A percentile compares a stretch with the other conserved stretches of the same genome.
phyloP scores from a whole-genome alignment of 345 rosid genomes.

The Salix viminalis region DNA sequence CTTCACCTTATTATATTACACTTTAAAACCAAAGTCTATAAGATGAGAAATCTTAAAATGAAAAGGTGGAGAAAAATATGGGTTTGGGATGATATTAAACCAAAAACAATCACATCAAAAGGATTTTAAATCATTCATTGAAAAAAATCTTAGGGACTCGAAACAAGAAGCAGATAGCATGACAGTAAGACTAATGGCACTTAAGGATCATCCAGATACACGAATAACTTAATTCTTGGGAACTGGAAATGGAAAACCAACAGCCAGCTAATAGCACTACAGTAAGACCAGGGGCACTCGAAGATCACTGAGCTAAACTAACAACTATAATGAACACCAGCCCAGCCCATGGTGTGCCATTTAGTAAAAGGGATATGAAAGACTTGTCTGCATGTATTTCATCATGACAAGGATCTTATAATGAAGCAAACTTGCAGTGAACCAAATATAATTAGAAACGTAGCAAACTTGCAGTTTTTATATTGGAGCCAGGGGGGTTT shows the following conservation, averaged over 20 bases:
- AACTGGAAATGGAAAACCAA: neutral
- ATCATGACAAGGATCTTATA: neutral
- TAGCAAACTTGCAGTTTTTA: neutral
- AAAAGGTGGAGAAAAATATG: neutral
- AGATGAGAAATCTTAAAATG: neutral
- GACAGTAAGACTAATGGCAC: neutral
- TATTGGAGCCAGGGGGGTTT: neutral
- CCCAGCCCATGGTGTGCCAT: neutral
- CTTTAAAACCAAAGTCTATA: neutral
- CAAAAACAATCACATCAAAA: neutral
- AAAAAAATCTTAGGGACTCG: neutral
- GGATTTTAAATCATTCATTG: neutral
- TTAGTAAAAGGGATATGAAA: neutral
- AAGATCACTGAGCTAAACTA: neutral
- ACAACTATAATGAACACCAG: neutral
- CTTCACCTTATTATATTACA: neutral
- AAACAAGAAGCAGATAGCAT: neutral
- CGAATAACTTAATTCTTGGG: neutral
- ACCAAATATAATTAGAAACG: neutral
- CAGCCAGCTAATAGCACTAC: neutral
- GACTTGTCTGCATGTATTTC: neutral
- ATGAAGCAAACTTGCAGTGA: neutral
- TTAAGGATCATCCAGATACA: neutral
- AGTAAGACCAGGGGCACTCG: neutral
- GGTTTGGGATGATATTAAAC: neutral